Base-by-base conservation (phyloP, 2,329 filamentous ascomycete species). In the Paecilomyces fulvus region DNA sequence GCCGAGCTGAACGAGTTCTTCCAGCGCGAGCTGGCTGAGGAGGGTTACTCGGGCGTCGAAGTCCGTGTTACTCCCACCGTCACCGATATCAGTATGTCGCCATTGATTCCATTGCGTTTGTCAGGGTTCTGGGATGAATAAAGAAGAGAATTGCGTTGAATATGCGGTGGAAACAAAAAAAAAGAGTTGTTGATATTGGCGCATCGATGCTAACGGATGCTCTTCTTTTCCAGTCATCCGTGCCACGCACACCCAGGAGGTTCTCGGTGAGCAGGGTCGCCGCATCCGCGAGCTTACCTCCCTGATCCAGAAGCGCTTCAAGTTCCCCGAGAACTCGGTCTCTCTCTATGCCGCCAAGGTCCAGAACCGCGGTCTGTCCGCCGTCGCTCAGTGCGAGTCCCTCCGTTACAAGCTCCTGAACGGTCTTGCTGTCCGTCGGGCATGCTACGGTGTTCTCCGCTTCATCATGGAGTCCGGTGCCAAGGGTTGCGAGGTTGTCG, bases 1-100 rank as follows among this genome's bases (percentile, higher is more conserved):
- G 94, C 94, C 84, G 94, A 99, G 83, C 84, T 99, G 80, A 99
- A 99, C 88, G 94, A 99, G 84, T 99, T 99, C 89, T 99, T 99
- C 90, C 94, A 97, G 87, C 92, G 94, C 80, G 94, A 99, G 83
- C 85, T 99, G 77, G 94, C 94, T 77, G 94, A 99, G 87, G 95
- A 99, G 84, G 94, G 94, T 73, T 99, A 99, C 87, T 99, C 94
- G 58, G 94, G 94, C 78, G 94, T 99, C 79, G 95, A 99, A 84
- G 94, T 99, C 83, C 90, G 95, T 84, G 94, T 99, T 72, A 99
- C 94, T 71, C 94, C 94, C 70, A 99, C 94, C 79, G 94, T 99
- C 77, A 99, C 94, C 84, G 94, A 97, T 82, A 97, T 97, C 86
- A 97, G 79, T 81, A 79, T 65, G 78, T 75, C 64, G 60, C 61